Evolutionary conservation across 345 rosid genomes (phyloP), one percentile per base, ranked within the genome.

Genomic region (Ailanthus altissimus): DNA sequence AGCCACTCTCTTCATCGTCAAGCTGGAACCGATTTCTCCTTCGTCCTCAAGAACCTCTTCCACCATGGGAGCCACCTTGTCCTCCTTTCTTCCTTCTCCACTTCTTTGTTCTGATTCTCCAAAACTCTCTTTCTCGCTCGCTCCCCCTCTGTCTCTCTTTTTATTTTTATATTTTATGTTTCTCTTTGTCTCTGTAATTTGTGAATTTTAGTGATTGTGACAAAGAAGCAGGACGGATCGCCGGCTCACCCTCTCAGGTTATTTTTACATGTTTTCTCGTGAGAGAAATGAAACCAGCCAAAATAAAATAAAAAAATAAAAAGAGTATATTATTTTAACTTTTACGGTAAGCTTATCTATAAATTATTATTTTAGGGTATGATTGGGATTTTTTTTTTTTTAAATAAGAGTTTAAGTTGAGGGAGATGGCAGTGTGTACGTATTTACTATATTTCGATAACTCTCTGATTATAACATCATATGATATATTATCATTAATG

Each of bases 1-100:
- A 47, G 93, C 99, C 40, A 88, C 98, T 83, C 85, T 90, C 89
- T 93, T 91, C 82, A 87, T 82, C 51, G 97, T 92, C 82, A 86
- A 86, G 86, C 87, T 81, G 70, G 97, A 91, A 70, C 89, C 89
- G 6, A 79, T 78, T 74, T 77, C 82, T 61, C 61, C 81, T 47
- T 78, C 93, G 36, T 85, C 92, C 32, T 81, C 59, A 20, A 20
- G 59, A 56, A 56, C 89, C 74, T 76, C 83, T 74, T 50, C 83
- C 40, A 64, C 77, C 72, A 75, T 67, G 7, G 75, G 65, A 18
- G 57, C 79, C 69, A 73, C 62, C 61, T 8, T 76, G 57, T 84
- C 85, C 45, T 56, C 84, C 57, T 36, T 42, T 75, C 92, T 43
- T 85, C 92, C 47, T 78, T 87, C 49, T 57, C 75, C 65, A 78